These are phyloP conservation scores for Lolium rigidum DNA, from an alignment of 176 grass and related monocot species.

Conservation along the genomic window DNA sequence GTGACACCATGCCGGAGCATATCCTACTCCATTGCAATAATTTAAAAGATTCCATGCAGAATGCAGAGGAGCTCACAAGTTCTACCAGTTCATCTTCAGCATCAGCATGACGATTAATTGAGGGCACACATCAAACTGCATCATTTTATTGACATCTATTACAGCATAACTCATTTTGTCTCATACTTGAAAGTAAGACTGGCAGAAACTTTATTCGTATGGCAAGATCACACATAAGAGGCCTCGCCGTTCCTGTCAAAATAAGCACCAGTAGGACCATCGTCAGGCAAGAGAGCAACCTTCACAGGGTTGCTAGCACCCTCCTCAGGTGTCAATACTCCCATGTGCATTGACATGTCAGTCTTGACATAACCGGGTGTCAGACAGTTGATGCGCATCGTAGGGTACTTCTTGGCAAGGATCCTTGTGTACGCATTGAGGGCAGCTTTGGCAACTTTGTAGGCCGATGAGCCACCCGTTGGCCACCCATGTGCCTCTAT, in stretches of 20 bases:
- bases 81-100: neutral
- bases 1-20: neutral
- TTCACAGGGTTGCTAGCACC: conserved; percentile 65
- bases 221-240: conserved; percentile 47
- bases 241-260: conserved; percentile 57
- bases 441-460: conserved; percentile 63
- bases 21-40: neutral
- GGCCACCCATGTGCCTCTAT: conserved; percentile 62
- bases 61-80: neutral
- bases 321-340: conserved; percentile 55
- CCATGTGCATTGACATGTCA: conserved; percentile 61
- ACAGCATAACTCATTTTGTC: neutral
- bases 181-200: neutral
- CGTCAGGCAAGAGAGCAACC: conserved; percentile 66
- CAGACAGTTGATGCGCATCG: conserved; percentile 55
- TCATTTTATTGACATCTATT: neutral
- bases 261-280: conserved; percentile 62
- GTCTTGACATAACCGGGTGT: conserved; percentile 74
- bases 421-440: conserved; percentile 70
- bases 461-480: conserved; percentile 49
- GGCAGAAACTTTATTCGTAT: neutral
- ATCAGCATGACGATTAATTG: too few relatives aligned
- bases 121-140: conserved; percentile 17
- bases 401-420: conserved; percentile 60
- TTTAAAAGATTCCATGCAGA: neutral